Evolutionary conservation across 768 basidiomycete genomes (phyloP), one percentile per base, ranked within the genome.

Genomic region (Paxillus involutus): DNA sequence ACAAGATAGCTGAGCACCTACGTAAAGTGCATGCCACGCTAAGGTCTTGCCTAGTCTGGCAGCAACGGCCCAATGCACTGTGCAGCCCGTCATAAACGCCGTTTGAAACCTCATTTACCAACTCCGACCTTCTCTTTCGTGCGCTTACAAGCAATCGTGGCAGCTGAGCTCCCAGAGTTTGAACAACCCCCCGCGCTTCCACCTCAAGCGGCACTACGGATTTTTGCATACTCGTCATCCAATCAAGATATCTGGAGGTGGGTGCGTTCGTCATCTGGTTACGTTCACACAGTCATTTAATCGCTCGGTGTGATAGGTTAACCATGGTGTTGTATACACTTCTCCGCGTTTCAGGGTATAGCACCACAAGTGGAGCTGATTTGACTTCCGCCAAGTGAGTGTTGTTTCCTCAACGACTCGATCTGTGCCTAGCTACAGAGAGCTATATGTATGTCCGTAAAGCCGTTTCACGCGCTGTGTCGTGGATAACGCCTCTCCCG

Each of bases 1-100:
- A 40, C 29, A 41, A 17, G 8, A 21, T 9, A 53, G 44, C 21
- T 26, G 39, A 30, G n/a, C 16, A 24, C 14, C 39, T 39, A 58
- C 57, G 57, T 58, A 55, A 50, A 17, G 14, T 10, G 13, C 24
- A 29, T 33, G 13, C 19, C 33, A 47, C 24, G 52, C 19, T 33
- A 49, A 45, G 47, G 42, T 44, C 32, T 49, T 58, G 24, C 55
- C 51, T 11, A 52, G 39, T 56, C 17, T 6, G 55, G 55, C 32
- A 51, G 50, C 26, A 19, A 6, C 19, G 55, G 26, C 24, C 55
- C 50, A 43, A 21, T 30, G 30, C 37, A 46, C 37, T 35, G 51
- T 45, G 44, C 21, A 21, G 30, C 13, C 45, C 24, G 14, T 36
- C 44, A 55, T 52, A 60, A 61, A 64, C 63, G 63, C 63, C 63